phyloP scores from a whole-genome alignment of 306 rosid species.

The Cyamopsis tetragonoloba region DNA sequence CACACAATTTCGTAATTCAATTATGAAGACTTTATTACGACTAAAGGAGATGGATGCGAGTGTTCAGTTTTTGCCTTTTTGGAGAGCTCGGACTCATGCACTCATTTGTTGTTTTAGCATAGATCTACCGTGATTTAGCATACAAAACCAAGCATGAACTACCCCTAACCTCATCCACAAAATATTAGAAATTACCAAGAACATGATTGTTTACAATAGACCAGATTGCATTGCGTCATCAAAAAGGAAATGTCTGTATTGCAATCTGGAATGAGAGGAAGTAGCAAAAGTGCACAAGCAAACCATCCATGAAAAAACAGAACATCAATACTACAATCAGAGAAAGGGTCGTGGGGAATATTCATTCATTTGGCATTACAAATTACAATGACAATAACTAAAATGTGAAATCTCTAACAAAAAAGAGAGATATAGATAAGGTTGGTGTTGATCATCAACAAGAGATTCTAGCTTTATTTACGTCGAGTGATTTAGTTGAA shows the following conservation, averaged over 20 bases:
- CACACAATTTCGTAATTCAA: too few species aligned
- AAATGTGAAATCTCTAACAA: background rate
- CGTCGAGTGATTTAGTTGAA: slow-evolving; percentile 40
- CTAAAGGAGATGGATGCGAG: too few species aligned
- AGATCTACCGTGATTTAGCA: too few species aligned
- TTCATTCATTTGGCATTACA: slow-evolving; percentile 1
- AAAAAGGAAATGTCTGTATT: background rate
- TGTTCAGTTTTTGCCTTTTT: too few species aligned
- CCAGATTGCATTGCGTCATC: background rate
- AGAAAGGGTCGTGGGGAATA: background rate
- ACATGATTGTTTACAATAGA: background rate
- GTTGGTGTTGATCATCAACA: slow-evolving; percentile 20
- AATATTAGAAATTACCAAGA: background rate
- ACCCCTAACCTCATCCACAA: too few species aligned
- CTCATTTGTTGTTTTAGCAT: too few species aligned
- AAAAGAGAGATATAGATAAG: background rate
- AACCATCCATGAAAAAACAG: background rate
- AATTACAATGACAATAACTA: background rate
- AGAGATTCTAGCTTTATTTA: slow-evolving; percentile 35
- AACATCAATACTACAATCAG: background rate
- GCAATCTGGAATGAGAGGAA: background rate
- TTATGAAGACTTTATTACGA: too few species aligned
- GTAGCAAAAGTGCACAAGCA: background rate
- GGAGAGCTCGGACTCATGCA: too few species aligned
- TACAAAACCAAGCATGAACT: too few species aligned